A percentile compares a stretch with the other conserved stretches of the same genome.
Evolutionary conservation across 352 stramenopile genomes (phyloP).

Genomic region (Globisporangium orthogonon): DNA sequence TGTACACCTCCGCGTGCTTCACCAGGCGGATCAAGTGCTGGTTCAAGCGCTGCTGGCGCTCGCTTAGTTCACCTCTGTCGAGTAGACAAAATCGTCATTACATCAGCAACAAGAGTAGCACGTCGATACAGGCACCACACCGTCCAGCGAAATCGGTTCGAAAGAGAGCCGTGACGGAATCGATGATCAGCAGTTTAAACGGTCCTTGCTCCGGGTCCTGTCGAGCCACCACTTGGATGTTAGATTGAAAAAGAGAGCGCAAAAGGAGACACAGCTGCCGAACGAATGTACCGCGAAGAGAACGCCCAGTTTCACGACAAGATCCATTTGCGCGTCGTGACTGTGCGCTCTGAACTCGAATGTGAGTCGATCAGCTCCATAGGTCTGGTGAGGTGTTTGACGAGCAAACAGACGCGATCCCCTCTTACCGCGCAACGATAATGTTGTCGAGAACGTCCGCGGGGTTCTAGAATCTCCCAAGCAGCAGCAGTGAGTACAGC

Average conservation of each 20-base stretch:
- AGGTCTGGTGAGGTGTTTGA: too few relatives aligned
- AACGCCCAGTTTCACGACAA: slow-evolving; percentile 69
- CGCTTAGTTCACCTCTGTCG: slow-evolving; percentile 40
- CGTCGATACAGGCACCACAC: slow-evolving; percentile 10
- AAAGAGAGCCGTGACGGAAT: slow-evolving; percentile 90
- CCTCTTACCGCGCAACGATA: slow-evolving; percentile 72
- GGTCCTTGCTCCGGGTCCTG: slow-evolving; percentile 64
- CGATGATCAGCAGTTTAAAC: slow-evolving; percentile 85
- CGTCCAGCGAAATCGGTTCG: slow-evolving; percentile 84
- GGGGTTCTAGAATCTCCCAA: slow-evolving; percentile 39
- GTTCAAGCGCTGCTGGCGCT: slow-evolving; percentile 88
- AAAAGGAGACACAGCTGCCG: not conserved
- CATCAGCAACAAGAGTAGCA: not conserved
- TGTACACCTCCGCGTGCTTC: slow-evolving; percentile 59
- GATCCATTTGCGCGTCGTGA: slow-evolving; percentile 85
- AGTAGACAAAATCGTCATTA: not conserved
- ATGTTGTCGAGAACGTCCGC: slow-evolving; percentile 93
- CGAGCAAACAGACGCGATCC: too few relatives aligned
- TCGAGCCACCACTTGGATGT: not conserved
- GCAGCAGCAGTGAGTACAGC: not conserved
- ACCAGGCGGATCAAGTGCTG: slow-evolving; percentile 84
- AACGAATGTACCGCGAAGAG: slow-evolving; percentile 57
- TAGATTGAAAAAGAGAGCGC: not conserved
- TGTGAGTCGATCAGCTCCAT: not conserved
- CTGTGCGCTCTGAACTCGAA: slow-evolving; percentile 62